phyloP scores from a whole-genome alignment of 257 asterid genomes.

The Voacanga thouarsii region DNA sequence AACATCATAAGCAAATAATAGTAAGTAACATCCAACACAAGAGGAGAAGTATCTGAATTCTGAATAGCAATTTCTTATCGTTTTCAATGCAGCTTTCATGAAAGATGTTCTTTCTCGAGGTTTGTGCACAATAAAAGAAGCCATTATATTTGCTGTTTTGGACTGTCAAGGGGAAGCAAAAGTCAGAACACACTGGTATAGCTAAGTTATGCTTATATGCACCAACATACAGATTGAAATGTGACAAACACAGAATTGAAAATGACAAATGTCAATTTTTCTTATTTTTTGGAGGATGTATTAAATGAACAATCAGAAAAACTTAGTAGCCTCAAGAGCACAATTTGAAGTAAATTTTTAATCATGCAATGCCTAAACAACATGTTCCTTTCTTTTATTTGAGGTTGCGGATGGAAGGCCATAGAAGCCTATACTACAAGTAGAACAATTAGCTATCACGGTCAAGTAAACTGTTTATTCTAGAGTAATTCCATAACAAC shows the following conservation, averaged over 20 bases:
- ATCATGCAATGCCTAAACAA: no score
- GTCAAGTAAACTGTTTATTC: no score
- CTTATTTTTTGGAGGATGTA: neutral
- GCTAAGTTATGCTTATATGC: neutral
- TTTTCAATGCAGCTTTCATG: conserved; percentile 74
- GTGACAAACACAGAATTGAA: neutral
- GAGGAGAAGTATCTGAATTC: neutral
- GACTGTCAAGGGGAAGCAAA: no score
- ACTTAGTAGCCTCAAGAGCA: neutral
- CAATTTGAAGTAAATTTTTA: neutral
- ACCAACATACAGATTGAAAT: neutral
- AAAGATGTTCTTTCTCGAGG: conserved; percentile 61
- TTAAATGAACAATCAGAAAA: neutral
- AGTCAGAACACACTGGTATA: no score
- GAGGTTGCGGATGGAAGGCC: no score
- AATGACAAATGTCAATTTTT: neutral
- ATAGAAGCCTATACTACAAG: no score
- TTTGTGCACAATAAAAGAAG: conserved; percentile 79
- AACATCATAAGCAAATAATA: no score
- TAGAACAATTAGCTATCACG: no score
- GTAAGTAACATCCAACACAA: neutral
- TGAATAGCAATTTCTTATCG: conserved; percentile 38
- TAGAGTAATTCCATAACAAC: no score
- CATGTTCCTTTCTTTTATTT: no score
- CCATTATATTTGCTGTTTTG: conserved; percentile 72